Evolutionary conservation across 345 rosid genomes (phyloP).

Genomic region (Aethionema arabicum): DNA sequence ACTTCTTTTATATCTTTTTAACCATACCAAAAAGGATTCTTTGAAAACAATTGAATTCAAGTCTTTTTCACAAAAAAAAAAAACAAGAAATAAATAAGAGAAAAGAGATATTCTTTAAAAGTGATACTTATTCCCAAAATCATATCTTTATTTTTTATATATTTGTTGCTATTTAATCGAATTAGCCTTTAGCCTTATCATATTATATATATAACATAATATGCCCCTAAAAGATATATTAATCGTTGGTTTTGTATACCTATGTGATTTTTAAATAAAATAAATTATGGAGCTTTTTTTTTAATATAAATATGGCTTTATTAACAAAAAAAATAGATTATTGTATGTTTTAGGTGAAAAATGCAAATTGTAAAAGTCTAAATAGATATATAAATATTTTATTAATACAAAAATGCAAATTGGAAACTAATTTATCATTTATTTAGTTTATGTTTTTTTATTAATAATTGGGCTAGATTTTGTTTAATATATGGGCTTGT

Average conservation of each 20-base stretch:
- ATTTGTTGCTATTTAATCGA: slow-evolving; percentile 19
- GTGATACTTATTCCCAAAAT: slow-evolving; percentile 35
- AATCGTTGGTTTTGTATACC: slow-evolving; percentile 4
- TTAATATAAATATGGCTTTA: no score
- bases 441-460: not conserved
- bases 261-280: not conserved
- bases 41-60: slow-evolving; percentile 34
- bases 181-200: slow-evolving; percentile 2
- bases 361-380: no score
- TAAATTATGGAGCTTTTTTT: no score
- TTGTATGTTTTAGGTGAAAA: no score
- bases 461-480: no score
- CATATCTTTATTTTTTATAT: slow-evolving; percentile 22
- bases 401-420: no score
- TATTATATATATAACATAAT: not conserved
- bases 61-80: slow-evolving; percentile 29
- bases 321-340: no score
- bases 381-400: no score
- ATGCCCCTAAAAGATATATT: not conserved
- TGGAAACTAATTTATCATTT: no score
- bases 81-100: not conserved
- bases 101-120: slow-evolving; percentile 33
- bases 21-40: slow-evolving; percentile 32
- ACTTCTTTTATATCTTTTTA: slow-evolving; percentile 30
- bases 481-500: not conserved